phyloP scores from a whole-genome alignment of 1,284 basidiomycete species.

The Boletus subluridellus region DNA sequence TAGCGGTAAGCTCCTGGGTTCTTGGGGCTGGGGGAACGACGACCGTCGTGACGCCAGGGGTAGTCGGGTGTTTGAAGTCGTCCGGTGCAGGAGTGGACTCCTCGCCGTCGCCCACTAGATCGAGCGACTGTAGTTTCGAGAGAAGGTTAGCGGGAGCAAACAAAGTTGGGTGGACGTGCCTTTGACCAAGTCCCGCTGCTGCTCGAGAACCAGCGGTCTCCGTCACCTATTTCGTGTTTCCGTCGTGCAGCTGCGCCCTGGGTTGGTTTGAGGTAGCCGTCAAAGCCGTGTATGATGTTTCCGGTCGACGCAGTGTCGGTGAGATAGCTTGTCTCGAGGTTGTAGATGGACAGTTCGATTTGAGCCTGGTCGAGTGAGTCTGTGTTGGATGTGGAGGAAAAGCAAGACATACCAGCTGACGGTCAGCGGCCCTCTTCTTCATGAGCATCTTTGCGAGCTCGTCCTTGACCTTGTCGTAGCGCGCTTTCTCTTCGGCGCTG shows the following conservation, averaged over 20 bases:
- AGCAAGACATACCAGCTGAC: constrained; percentile 56
- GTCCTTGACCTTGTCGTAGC: constrained; percentile 66
- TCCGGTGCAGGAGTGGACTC: constrained; percentile 56
- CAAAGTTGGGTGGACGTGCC: constrained; percentile 38
- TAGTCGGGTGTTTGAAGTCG: constrained; percentile 57
- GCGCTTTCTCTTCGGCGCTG: constrained; percentile 59
- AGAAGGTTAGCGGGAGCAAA: constrained; percentile 1
- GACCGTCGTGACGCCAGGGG: constrained; percentile 67
- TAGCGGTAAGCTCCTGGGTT: constrained; percentile 59
- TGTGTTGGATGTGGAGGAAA: neutral
- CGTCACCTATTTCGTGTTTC: constrained; percentile 68
- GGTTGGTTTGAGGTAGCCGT: constrained; percentile 73
- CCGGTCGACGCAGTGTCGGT: constrained; percentile 74
- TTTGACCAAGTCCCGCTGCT: constrained; percentile 72
- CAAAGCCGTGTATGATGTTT: constrained; percentile 80
- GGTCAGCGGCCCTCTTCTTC: constrained; percentile 68
- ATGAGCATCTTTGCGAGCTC: constrained; percentile 66
- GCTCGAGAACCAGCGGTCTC: constrained; percentile 75
- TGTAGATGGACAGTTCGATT: constrained; percentile 71
- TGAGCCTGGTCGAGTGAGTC: constrained; percentile 47
- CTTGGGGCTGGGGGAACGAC: constrained; percentile 69
- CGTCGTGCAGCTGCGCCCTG: constrained; percentile 56
- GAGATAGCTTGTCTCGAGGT: constrained; percentile 67
- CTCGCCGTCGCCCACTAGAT: constrained; percentile 70
- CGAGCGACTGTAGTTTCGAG: constrained; percentile 52